Base-by-base conservation (phyloP, 2,329 filamentous ascomycete genomes). In the Paecilomyces variotii region DNA sequence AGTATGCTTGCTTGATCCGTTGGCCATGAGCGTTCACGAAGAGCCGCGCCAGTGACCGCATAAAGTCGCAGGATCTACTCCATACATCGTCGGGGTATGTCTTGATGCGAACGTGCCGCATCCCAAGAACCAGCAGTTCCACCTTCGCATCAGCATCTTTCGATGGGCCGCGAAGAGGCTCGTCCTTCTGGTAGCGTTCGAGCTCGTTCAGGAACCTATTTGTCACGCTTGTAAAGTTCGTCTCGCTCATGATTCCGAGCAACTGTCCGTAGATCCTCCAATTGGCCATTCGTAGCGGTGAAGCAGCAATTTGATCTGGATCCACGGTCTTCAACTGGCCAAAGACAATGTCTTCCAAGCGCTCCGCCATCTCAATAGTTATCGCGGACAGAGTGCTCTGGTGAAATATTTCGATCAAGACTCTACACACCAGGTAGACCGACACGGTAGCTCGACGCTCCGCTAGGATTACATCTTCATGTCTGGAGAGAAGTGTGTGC, bases 261-360 rank as follows among this genome's bases (percentile, higher is more conserved):
- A 99, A 79, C 67, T 96, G 90, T 24, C 91, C 88, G 71, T 97
- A 97, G 2, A 99, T 86, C 60, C 90, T 89, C 93, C 93, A 99
- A 68, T 99, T 99, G 12, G 94, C 90, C 74, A 94, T 86, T 64
- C 91, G 91, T 26, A 97, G 79, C 0, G 90, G 87, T 0, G 91
- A 96, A 2, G 71, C 71, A 10, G 74, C 69, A 7, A 87, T 80
- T 67, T 92, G 86, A 6, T 96, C 91, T 0, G 89, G 86, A 61
- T 97, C 92, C 6, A 91, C 88, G 53, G 88, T 89, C 69, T 92
- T 95, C 9, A 99, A 81, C 72, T 97, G 94, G n/a, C 88, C 88
- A 72, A 97, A 99, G 57, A 99, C 96, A 60, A 99, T 96, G 62
- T 87, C 90, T 71, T 97, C 93, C 3, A 99, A 80, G 65, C 95